Evolutionary conservation across 2,329 filamentous ascomycete species (phyloP), one percentile per base, ranked within the genome.

Genomic region (Incumbomyces delicatus): DNA sequence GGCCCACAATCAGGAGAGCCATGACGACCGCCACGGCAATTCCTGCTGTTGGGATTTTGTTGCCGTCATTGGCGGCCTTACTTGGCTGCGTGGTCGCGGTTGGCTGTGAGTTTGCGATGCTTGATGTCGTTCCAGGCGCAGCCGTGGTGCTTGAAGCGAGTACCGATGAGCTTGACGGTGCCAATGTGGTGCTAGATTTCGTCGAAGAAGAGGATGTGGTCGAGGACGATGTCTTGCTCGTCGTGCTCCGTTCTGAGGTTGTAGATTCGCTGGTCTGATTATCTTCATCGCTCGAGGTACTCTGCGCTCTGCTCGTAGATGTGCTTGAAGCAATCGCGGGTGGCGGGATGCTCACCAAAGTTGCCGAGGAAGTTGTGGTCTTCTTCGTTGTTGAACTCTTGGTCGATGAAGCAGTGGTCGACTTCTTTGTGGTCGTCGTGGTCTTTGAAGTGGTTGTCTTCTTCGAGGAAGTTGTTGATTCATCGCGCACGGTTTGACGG

Each of bases 331-430:
- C 31, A 5, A 27, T 16, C 12, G 20, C 18, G 2, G 42, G 42
- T 5, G 42, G 20, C 11, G 22, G 18, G 3, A 45, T 22, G 8
- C 33, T 45, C 17, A 29, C 12, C 7, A 14, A 8, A 96, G 77
- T 95, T 95, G 54, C 87, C 81, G 77, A 96, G 96, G 77, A 96
- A 96, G 36, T 87, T 84, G 61, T 96, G 90, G 55, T 96, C 88
- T 1, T 81, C 86, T 3, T 85, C 81, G 38, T 96, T 27, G 22
- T 5, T 4, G 22, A 5, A 4, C 5, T 27, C 83, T 47, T 95
- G 81, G 54, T 87, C 82, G n/a, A 77, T 74, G 38, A 41, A 41
- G 42, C 29, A 20, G 41, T 14, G 27, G 40, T 43, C n/a, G 22
- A 4, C 22, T 27, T 27, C 22, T 27, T 27, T 8, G 22, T 27